A percentile compares a stretch with the other conserved stretches of the same genome.
Evolutionary conservation across 2,329 filamentous ascomycete species (phyloP).

Genomic region (Colletotrichum sansevieriae): DNA sequence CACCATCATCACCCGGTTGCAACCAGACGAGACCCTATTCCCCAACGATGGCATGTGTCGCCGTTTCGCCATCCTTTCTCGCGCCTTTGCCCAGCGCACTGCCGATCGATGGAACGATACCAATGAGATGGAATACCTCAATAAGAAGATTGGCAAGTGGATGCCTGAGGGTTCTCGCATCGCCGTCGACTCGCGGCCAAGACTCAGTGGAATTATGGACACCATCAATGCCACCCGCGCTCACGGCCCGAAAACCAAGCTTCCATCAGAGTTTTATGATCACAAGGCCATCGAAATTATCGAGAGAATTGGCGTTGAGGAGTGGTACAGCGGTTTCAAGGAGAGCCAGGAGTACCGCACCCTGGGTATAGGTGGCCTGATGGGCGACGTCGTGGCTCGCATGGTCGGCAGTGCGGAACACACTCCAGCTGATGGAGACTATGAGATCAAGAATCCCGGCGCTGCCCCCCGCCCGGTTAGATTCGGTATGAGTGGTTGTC

Average conservation of each 20-base stretch:
- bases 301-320: slow-evolving; percentile 83
- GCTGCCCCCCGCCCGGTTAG: slow-evolving; percentile 66
- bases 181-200: slow-evolving; percentile 85
- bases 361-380: slow-evolving; percentile 85
- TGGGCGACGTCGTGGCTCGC: slow-evolving; percentile 84
- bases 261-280: slow-evolving; percentile 92
- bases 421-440: slow-evolving; percentile 65
- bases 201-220: slow-evolving; percentile 93
- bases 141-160: slow-evolving; percentile 82
- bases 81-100: slow-evolving; percentile 78
- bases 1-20: slow-evolving; percentile 74
- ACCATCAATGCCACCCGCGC: slow-evolving; percentile 90
- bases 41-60: slow-evolving; percentile 81
- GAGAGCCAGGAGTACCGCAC: slow-evolving; percentile 90
- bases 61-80: slow-evolving; percentile 76
- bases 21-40: slow-evolving; percentile 81
- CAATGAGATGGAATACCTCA: slow-evolving; percentile 87
- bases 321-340: slow-evolving; percentile 91
- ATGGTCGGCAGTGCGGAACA: slow-evolving; percentile 78
- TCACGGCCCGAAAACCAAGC: slow-evolving; percentile 81
- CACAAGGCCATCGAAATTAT: slow-evolving; percentile 76
- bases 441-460: slow-evolving; percentile 59
- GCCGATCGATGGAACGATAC: slow-evolving; percentile 81
- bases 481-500: slow-evolving; percentile 86
- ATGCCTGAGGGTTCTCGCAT: slow-evolving; percentile 82